Evolutionary conservation across 192 early-diverging fungal genomes (phyloP), one percentile per base, ranked within the genome.

Genomic region (Endogone sp.): DNA sequence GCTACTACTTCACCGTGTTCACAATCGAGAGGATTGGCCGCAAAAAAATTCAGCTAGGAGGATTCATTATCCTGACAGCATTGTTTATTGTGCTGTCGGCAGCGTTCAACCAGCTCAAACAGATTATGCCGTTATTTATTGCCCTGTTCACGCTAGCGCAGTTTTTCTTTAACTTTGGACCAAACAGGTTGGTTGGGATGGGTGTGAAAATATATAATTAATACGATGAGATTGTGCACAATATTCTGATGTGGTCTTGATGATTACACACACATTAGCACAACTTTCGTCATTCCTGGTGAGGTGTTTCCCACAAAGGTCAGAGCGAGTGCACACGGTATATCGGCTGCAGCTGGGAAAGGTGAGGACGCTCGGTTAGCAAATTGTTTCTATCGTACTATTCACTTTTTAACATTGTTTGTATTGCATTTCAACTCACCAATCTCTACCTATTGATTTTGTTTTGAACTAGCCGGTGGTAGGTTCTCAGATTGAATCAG

Each of bases 1-100:
- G 96, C 57, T 98, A 96, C 86, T 95, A 89, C 87, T 78, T 92
- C 61, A 81, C 90, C 22, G 93, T 98, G 66, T 85, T 88, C 65
- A 77, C 88, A 26, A 86, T 98, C 61, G 96, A 98, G 64, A 72
- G 77, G 57, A 66, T 90, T 30, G 96, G 96, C 65, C 92, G 96
- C 71, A 92, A 90, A 65, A 87, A 78, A n/a, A 98, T 98, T 70
- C 94, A 95, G 76, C 83, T 92, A 60, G 78, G 90, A 65, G 95
- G 95, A 29, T 97, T 95, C 75, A 77, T 72, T 11, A 80, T 91
- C 69, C 81, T 93, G 57, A 87, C 91, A 27, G 70, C 93, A 21
- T 76, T 93, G 63, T 93, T 94, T 67, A 79, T 85, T 32, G 75
- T 89, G 58, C 74, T 92, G 62, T 88, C 85, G 57, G 88, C 84